phyloP scores from a whole-genome alignment of 495 filamentous ascomycete genomes.

The Hypoxylon rickii region DNA sequence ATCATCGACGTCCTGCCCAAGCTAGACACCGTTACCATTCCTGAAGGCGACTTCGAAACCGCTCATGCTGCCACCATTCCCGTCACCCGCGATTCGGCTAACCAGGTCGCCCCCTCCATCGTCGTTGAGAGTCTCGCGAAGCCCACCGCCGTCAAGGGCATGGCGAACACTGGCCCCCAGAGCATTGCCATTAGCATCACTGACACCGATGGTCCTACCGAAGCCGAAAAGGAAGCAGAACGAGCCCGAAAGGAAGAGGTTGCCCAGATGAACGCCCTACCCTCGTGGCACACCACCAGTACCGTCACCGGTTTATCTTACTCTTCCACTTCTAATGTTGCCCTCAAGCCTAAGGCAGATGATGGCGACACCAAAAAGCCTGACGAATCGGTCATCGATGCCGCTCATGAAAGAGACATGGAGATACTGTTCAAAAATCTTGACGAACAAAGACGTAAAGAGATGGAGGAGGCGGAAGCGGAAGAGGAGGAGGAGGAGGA shows the following conservation, averaged over 20 bases:
- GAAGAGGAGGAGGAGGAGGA: slow-evolving; percentile 56
- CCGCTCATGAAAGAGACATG: slow-evolving; percentile 47
- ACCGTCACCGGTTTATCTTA: slow-evolving; percentile 66
- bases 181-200: slow-evolving; percentile 81
- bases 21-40: slow-evolving; percentile 82
- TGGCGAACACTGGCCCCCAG: slow-evolving; percentile 66
- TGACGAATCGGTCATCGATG: slow-evolving; percentile 44
- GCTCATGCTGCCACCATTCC: slow-evolving; percentile 66
- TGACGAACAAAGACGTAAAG: slow-evolving; percentile 47
- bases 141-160: slow-evolving; percentile 73
- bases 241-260: slow-evolving; percentile 72
- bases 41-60: slow-evolving; percentile 83
- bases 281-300: slow-evolving; percentile 85
- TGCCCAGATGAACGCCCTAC: slow-evolving; percentile 82
- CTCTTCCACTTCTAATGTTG: slow-evolving; percentile 41
- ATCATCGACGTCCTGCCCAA: slow-evolving; percentile 84
- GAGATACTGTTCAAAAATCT: slow-evolving; percentile 59
- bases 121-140: slow-evolving; percentile 50
- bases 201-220: slow-evolving; percentile 70
- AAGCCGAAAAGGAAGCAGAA: slow-evolving; percentile 75
- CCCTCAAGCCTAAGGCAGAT: slow-evolving; percentile 56
- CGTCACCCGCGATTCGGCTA: slow-evolving; percentile 62
- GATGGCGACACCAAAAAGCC: slow-evolving; percentile 52
- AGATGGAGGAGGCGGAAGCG: slow-evolving; percentile 53
- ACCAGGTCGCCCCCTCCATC: slow-evolving; percentile 62